Evolutionary conservation across 2,329 filamentous ascomycete species (phyloP), one percentile per base, ranked within the genome.

Genomic region (Elsinoe perseae): DNA sequence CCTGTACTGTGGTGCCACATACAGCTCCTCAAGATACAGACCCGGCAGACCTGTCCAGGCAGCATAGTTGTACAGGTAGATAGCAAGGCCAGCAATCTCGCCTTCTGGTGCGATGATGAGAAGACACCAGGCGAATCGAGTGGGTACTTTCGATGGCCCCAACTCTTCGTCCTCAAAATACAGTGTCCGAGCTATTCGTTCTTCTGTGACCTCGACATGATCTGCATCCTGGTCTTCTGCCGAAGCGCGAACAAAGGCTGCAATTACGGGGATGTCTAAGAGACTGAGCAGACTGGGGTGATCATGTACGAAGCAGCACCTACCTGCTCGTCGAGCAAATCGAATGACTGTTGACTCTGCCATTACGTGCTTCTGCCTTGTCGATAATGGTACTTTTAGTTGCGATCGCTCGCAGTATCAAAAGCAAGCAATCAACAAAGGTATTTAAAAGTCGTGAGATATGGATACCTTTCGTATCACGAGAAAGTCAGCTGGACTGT

Each of bases 141-240:
- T 5, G 2, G 40, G 40, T 8, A 25, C 5, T 2, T 14, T 10
- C 25, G 40, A 44, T 9, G 21, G 20, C 12, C 4, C 20, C 25
- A 44, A 25, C 3, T 44, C 40, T 44, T 44, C 40, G 20, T 44
- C 40, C 40, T 44, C 40, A 44, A 44, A 44, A n/a, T 44, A 21
- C 7, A 44, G 20, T 44, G 40, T 44, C 20, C 40, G 40, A 21
- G 40, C 40, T 25, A 44, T n/a, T 25, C 40, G 23, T 9, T 44
- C 40, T 44, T 44, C 40, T 12, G 40, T 44, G 20, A 44, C 9
- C 10, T 44, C 40, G 9, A 44, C 25, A 21, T 21, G 9, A 9
- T 4, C n/a, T 27, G 20, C 40, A n/a, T n/a, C 40, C 25, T 44
- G 40, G 9, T 44, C 40, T 44, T 44, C n/a, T 4, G 20, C 40